These are phyloP conservation scores for Vinca major DNA, from an alignment of 305 asterid genomes.

Conservation along the genomic window DNA sequence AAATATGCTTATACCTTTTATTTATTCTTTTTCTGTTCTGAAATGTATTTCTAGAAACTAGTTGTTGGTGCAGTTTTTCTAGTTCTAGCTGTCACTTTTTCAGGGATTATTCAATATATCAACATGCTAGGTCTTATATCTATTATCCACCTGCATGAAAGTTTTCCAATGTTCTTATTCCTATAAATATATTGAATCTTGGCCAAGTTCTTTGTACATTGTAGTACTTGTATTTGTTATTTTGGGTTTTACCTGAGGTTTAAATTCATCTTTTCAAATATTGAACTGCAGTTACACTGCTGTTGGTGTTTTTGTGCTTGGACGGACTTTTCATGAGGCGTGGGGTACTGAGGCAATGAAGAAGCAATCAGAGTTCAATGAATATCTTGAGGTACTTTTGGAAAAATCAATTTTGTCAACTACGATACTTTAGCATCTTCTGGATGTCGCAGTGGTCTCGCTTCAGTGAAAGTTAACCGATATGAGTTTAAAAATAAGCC, in stretches of 20 bases:
- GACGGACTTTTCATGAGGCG: conserved; percentile 76
- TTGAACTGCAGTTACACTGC: conserved; percentile 70
- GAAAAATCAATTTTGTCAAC: not conserved
- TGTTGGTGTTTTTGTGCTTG: conserved; percentile 96
- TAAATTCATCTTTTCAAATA: conserved; percentile 19
- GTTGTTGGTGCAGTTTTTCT: not conserved
- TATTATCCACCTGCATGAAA: not conserved
- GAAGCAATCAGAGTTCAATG: conserved; percentile 93
- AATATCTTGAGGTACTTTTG: conserved; percentile 66
- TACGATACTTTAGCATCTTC: not conserved
- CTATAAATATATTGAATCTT: not conserved
- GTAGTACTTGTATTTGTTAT: not conserved
- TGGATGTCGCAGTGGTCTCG: not conserved
- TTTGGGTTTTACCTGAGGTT: conserved; percentile 7
- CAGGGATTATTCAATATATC: not conserved
- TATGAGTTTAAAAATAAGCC: not conserved
- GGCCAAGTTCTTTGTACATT: not conserved
- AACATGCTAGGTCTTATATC: not conserved
- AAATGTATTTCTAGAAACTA: not conserved
- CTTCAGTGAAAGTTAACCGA: not conserved
- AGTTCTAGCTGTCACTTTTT: not conserved
- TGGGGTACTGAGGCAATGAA: conserved; percentile 82
- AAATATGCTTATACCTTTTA: not conserved
- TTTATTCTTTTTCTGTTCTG: not conserved
- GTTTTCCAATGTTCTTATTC: not conserved